Evolutionary conservation across 1,139 yeast species (phyloP), one percentile per base, ranked within the genome.

Genomic region (Hansenula lynferdii): DNA sequence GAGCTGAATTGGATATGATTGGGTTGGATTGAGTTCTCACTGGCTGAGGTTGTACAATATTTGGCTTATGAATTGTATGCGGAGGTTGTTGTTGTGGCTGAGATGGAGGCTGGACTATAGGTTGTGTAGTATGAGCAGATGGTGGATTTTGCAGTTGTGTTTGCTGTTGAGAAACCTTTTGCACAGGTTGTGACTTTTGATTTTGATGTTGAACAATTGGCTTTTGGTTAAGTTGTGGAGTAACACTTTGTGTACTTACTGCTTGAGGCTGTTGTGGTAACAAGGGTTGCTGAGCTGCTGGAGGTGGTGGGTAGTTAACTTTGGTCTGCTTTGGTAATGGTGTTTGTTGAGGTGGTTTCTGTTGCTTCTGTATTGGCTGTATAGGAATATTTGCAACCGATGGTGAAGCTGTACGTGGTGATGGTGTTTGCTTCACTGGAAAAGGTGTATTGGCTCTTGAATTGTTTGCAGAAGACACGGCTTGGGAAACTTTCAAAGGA

Each of bases 401-500:
- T 29, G 28, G 31, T 12, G 30, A 28, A 7, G 38, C 4, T 24
- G 28, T 12, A 16, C 19, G 31, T 11, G 28, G 38, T 22, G 35
- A 18, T 27, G 35, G 35, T 17, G 29, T 20, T 18, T 10, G 21
- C 21, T 22, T 25, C 5, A 21, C 10, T 21, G 34, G 21, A 25
- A 3, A 23, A 32, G 33, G 28, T 8, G 35, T 23, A 28, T 17
- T 28, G 17, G 41, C 28, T 31, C 35, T 32, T 22, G 41, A 15
- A 30, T 28, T 31, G 23, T 34, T n/a, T 14, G 9, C 28, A 8
- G 42, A 31, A 10, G 29, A 30, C 11, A 45, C 40, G 3, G 58
- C 43, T 15, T 54, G 49, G 3, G 64, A 51, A 33, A 60, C 43
- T 27, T 49, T 49, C n/a, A 65, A 62, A 32, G 67, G 58, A 26